Base-by-base conservation (phyloP, 129 eudicot genomes). In the Artemisia argyi region DNA sequence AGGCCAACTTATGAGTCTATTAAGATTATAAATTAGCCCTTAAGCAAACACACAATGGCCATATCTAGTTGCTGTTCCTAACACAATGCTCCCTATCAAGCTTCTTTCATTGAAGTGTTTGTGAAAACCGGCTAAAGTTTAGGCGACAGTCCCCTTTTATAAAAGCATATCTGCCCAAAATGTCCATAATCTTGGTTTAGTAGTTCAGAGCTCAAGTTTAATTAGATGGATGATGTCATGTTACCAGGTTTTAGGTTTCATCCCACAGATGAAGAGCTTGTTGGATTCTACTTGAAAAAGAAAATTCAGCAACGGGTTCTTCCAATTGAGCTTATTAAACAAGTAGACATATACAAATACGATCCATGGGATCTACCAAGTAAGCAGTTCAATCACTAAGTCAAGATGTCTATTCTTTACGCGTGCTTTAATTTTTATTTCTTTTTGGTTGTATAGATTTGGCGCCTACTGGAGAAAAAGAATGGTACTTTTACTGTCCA, bases 401-500 rank as follows among this genome's bases (percentile, higher is more conserved):
- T 28, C 32, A 28, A 49, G 26, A 10, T 63, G 53, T 54, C 0
- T 62, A 4, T 10, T 51, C 4, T 52, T 77, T 49, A 14, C 39
- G 46, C 7, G 8, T 42, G 63, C 16, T 24, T 39, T 73, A 39
- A 46, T 16, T 70, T 28, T 3, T 58, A 7, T 15, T 32, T 4
- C 7, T 17, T 30, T 49, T 47, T 39, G 2, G 60, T 48, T 63
- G 0, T 60, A 50, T 80, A 92, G 97, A 76, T 82, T 76, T 92
- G 80, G 96, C 97, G 46, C 82, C 96, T 2, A 87, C 85, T 2
- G 96, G 98, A 51, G 98, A 92, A 86, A 92, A 92, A 82, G 98
- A 92, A 61, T 89, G 98, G 97, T 93, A 93, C 73, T 93, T 93
- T 75, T 93, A 85, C 86, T 93, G 98, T 67, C 98, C 98, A 47